These are phyloP conservation scores for Penicillium waksmanii DNA, from an alignment of 495 filamentous ascomycete genomes.

Conservation along the genomic window DNA sequence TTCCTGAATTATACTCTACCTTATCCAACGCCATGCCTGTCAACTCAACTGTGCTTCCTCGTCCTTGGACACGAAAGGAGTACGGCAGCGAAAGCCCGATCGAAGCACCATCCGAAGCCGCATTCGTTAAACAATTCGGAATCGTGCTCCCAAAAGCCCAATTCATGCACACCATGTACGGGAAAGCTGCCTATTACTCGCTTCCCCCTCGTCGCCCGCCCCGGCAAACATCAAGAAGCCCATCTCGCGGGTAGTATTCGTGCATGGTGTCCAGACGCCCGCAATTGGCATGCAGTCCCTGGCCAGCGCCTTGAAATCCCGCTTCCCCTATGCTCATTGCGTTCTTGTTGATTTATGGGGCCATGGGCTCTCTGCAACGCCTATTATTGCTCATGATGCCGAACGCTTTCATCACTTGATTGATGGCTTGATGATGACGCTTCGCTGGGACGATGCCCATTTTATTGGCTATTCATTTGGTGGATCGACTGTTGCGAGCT, in stretches of 20 bases:
- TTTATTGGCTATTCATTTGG: conserved; percentile 46
- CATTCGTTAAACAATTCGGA: conserved; percentile 41
- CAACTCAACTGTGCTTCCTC: conserved; percentile 33
- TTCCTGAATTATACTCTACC: background rate
- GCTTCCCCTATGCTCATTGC: conserved; percentile 36
- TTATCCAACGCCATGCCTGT: conserved; percentile 17
- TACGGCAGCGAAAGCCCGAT: conserved; percentile 22
- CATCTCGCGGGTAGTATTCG: conserved; percentile 31
- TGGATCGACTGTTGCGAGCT: conserved; percentile 34
- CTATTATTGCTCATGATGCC: conserved; percentile 28
- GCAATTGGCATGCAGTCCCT: conserved; percentile 42
- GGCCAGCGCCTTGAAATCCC: conserved; percentile 30
- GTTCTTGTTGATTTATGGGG: conserved; percentile 44
- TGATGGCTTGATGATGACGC: conserved; percentile 23
- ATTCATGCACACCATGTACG: conserved; percentile 35
- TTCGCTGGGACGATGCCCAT: conserved; percentile 37
- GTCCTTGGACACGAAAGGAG: conserved; percentile 25
- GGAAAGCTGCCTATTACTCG: conserved; percentile 42
- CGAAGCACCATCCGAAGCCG: conserved; percentile 38
- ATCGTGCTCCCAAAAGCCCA: conserved; percentile 38
- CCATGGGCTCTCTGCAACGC: conserved; percentile 42
- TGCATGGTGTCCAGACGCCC: conserved; percentile 43
- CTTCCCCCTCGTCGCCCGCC: conserved; percentile 21
- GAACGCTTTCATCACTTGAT: conserved; percentile 35
- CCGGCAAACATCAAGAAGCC: background rate